Evolutionary conservation across 805 yeast species (phyloP).

Genomic region (Sungouiozyma intestinalis): DNA sequence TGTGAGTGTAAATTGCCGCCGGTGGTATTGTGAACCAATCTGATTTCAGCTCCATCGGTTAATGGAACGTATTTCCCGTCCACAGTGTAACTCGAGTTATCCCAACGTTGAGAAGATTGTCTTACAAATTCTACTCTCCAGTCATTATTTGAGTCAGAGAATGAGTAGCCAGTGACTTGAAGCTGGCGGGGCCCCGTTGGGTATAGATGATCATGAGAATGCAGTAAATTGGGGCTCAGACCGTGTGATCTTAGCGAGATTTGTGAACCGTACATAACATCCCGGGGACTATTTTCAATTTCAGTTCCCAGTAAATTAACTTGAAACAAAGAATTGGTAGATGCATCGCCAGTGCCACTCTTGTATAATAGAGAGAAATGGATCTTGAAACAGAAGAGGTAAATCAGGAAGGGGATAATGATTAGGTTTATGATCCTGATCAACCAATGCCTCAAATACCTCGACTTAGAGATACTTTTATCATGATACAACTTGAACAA

Average conservation of each 20-base stretch:
- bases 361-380: conserved; percentile 69
- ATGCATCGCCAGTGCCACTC: conserved; percentile 89
- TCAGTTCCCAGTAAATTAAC: conserved; percentile 66
- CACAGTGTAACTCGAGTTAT: conserved; percentile 19
- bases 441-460: conserved; percentile 57
- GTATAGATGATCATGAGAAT: conserved; percentile 61
- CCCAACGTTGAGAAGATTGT: conserved; percentile 28
- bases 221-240: conserved; percentile 60
- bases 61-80: conserved; percentile 24
- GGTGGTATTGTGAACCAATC: conserved; percentile 54
- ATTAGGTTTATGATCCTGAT: conserved; percentile 58
- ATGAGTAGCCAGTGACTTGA: conserved; percentile 71
- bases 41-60: conserved; percentile 48
- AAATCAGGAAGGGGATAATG: conserved; percentile 58
- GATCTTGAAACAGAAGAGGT: conserved; percentile 61
- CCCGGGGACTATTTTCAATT: conserved; percentile 59
- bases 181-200: conserved; percentile 74
- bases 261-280: conserved; percentile 44
- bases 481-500: conserved; percentile 35
- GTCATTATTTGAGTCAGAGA: conserved; percentile 62
- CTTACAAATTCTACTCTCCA: conserved; percentile 47
- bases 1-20: conserved; percentile 66
- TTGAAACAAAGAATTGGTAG: conserved; percentile 83
- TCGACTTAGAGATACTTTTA: conserved; percentile 17
- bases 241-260: conserved; percentile 52